Conservation (phyloP, 2,329 filamentous ascomycete species). For the Colletotrichum melonis region DNA sequence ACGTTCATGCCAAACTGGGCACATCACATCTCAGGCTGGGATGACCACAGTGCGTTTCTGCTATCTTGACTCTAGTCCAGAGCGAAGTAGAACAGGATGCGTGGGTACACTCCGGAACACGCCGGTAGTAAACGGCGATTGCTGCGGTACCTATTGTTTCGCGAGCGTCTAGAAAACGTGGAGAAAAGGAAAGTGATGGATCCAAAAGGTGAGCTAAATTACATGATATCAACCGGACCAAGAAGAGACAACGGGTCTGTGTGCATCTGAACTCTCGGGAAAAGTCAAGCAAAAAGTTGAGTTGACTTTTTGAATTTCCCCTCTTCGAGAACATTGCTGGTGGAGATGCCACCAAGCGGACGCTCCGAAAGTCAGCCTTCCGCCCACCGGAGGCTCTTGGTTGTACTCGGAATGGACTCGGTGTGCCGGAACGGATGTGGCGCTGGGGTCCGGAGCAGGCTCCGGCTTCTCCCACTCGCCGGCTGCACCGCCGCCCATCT, state of each 20-base stretch:
- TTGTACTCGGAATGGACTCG: background rate
- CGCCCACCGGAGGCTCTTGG: background rate
- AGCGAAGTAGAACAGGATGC: background rate
- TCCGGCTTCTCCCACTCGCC: background rate
- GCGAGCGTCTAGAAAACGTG: constrained; percentile 13
- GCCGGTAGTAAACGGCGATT: background rate
- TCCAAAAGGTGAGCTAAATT: background rate
- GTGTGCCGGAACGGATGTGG: background rate
- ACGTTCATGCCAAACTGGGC: background rate
- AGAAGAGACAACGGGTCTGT: background rate
- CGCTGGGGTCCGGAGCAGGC: background rate
- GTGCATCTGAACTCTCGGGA: constrained; percentile 20
- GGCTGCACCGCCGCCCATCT: background rate
- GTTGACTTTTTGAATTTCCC: constrained; percentile 1
- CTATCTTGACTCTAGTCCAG: background rate
- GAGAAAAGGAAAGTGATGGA: background rate
- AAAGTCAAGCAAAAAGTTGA: background rate
- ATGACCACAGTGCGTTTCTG: background rate
- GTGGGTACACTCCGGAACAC: background rate
- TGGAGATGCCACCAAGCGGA: background rate
- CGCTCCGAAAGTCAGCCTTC: background rate
- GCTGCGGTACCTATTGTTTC: constrained; percentile 4
- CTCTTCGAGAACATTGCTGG: constrained; percentile 13
- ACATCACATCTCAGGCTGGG: background rate
- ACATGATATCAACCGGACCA: background rate